These are phyloP conservation scores for Skeletonema marinoi DNA, from an alignment of 108 stramenopile genomes.

Conservation along the genomic window DNA sequence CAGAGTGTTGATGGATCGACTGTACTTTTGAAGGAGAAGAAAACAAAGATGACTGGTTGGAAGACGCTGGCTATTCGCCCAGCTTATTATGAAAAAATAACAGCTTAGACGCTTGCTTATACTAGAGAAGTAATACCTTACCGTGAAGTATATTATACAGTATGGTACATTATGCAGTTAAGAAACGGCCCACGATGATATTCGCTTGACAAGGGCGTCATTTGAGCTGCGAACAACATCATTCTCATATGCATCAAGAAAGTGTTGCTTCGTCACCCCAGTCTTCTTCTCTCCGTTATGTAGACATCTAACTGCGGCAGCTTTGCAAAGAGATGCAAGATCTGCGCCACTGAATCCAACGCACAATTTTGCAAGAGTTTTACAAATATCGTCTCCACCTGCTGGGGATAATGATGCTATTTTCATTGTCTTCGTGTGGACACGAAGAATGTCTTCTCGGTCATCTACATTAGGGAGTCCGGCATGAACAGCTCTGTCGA, in stretches of 20 bases:
- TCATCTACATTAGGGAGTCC: slow-evolving; percentile 63
- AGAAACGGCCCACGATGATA: slow-evolving; percentile 43
- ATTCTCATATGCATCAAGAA: slow-evolving; percentile 42
- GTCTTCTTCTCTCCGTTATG: slow-evolving; percentile 20
- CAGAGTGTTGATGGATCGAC: slow-evolving; percentile 56
- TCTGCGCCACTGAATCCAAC: slow-evolving; percentile 88
- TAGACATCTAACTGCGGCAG: slow-evolving; percentile 72
- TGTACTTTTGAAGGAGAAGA: slow-evolving; percentile 68
- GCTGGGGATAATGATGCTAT: slow-evolving; percentile 12
- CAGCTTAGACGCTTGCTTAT: not conserved
- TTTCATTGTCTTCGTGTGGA: slow-evolving; percentile 69
- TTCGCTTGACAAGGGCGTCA: slow-evolving; percentile 44
- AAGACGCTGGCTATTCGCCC: slow-evolving; percentile 81
- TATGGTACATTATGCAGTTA: not conserved
- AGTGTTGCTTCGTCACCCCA: slow-evolving; percentile 51
- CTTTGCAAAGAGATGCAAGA: slow-evolving; percentile 79
- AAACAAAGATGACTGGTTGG: slow-evolving; percentile 78
- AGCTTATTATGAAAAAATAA: slow-evolving; percentile 76
- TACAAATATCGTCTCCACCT: slow-evolving; percentile 48
- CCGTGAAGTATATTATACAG: not conserved
- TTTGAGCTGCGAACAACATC: slow-evolving; percentile 61
- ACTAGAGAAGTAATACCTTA: not conserved
- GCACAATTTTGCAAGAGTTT: slow-evolving; percentile 51
- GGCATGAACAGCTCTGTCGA: slow-evolving; percentile 80
- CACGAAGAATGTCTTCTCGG: slow-evolving; percentile 63